Percentiles rank a stretch among this genome's conserved stretches.
Evolutionary conservation across 208 protist species (phyloP).

Genomic region (Vickermania spadyakhi): DNA sequence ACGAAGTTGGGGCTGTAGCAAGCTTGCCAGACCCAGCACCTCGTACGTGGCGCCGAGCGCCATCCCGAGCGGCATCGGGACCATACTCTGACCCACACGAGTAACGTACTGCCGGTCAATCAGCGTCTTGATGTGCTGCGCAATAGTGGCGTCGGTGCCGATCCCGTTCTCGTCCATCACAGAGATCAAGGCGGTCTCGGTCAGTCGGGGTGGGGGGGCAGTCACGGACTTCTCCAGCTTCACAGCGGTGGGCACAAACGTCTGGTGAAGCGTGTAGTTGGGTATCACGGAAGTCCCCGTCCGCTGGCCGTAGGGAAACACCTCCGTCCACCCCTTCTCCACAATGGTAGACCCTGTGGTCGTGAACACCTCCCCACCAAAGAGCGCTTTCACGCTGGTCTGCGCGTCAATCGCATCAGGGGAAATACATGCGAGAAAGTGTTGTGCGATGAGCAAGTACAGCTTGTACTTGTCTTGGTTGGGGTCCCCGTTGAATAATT

Average conservation of each 20-base stretch:
- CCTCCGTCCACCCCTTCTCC: slow-evolving; percentile 92
- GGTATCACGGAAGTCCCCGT: slow-evolving; percentile 83
- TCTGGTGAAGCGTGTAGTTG: slow-evolving; percentile 81
- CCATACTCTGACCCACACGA: slow-evolving; percentile 60
- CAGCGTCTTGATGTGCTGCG: slow-evolving; percentile 98
- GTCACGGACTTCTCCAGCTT: slow-evolving; percentile 75
- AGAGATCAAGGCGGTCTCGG: slow-evolving; percentile 96
- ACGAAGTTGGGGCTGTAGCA: slow-evolving; percentile 88
- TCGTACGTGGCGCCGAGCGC: slow-evolving; percentile 95
- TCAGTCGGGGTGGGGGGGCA: slow-evolving; percentile 88
- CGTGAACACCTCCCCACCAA: slow-evolving; percentile 84
- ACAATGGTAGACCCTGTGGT: slow-evolving; percentile 83
- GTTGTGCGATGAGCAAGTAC: slow-evolving; percentile 94
- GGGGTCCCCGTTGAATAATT: slow-evolving; percentile 35
- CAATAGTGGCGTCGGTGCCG: slow-evolving; percentile 99
- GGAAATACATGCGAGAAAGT: slow-evolving; percentile 98
- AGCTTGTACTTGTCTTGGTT: slow-evolving; percentile 63
- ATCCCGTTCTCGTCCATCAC: slow-evolving; percentile 98
- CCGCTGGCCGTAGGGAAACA: slow-evolving; percentile 90
- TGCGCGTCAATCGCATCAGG: slow-evolving; percentile 85
- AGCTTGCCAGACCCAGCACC: slow-evolving; percentile 83
- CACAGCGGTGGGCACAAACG: slow-evolving; percentile 83
- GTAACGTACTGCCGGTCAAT: slow-evolving; percentile 88
- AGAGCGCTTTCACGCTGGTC: slow-evolving; percentile 63
- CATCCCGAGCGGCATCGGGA: slow-evolving; percentile 92